These are phyloP conservation scores for Furculomyces boomerangus DNA, from an alignment of 371 early-diverging fungal genomes.

Conservation along the genomic window DNA sequence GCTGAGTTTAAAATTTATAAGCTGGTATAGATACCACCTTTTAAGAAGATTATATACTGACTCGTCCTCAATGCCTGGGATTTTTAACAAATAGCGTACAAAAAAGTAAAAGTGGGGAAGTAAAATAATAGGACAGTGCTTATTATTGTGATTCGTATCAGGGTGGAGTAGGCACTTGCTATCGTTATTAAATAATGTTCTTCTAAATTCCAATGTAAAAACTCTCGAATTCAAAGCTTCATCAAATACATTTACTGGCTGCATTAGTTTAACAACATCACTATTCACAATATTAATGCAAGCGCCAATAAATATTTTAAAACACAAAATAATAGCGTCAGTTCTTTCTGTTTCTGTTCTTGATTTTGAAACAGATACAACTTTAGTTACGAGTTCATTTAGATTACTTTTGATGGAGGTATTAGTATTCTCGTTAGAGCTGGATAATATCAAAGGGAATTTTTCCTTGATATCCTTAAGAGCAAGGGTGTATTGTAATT, in stretches of 20 bases:
- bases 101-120: conserved; percentile 1
- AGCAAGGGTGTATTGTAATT: background rate
- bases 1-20: background rate
- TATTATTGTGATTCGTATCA: background rate
- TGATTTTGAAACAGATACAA: background rate
- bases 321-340: background rate
- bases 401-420: background rate
- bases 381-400: background rate
- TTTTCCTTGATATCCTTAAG: background rate
- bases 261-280: background rate
- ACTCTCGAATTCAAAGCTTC: background rate
- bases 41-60: background rate
- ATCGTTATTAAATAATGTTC: background rate
- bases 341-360: background rate
- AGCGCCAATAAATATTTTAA: background rate
- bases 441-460: background rate
- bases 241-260: background rate
- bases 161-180: background rate
- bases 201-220: background rate
- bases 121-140: background rate
- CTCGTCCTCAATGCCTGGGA: background rate
- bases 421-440: background rate
- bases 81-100: background rate
- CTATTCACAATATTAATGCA: background rate
- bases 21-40: background rate